phyloP scores from a whole-genome alignment of 768 basidiomycete genomes.

The Suillus placidus region DNA sequence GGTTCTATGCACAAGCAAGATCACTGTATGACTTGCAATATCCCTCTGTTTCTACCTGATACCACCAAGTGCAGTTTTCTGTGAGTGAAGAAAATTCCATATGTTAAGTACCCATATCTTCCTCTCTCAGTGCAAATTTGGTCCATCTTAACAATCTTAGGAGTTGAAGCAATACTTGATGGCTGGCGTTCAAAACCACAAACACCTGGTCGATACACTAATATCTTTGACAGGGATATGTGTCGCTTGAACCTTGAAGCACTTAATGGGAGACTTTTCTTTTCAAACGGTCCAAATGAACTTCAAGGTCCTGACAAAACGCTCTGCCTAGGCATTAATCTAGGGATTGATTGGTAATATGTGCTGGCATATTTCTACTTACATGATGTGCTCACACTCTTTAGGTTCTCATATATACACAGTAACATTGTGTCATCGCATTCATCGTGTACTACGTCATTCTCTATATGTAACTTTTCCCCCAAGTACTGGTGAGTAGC shows the following conservation, averaged over 20 bases:
- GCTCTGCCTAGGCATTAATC: constrained; percentile 30
- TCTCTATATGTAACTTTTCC: constrained; percentile 35
- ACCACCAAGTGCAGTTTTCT: constrained; percentile 10
- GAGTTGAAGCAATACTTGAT: constrained; percentile 28
- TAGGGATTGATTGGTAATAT: constrained; percentile 38
- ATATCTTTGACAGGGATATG: constrained; percentile 34
- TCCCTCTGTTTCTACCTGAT: constrained; percentile 39
- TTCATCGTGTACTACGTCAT: constrained; percentile 37
- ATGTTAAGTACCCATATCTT: constrained; percentile 13
- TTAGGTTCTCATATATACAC: constrained; percentile 40
- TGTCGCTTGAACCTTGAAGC: constrained; percentile 23
- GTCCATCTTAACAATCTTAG: constrained; percentile 21
- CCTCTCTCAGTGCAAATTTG: constrained; percentile 7
- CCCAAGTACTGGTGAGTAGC: constrained; percentile 26
- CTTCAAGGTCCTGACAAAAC: constrained; percentile 22
- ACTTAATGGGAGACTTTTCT: constrained; percentile 33
- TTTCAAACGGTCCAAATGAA: constrained; percentile 18
- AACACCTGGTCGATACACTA: constrained; percentile 16
- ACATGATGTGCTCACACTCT: background rate
- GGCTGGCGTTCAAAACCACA: constrained; percentile 14
- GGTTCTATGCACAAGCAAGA: constrained; percentile 10
- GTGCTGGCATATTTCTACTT: background rate
- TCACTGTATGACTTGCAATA: constrained; percentile 37
- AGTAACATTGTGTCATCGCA: constrained; percentile 40
- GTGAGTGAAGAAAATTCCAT: background rate